Conservation (phyloP, 345 rosid genomes). For the Corymbia maculata region DNA sequence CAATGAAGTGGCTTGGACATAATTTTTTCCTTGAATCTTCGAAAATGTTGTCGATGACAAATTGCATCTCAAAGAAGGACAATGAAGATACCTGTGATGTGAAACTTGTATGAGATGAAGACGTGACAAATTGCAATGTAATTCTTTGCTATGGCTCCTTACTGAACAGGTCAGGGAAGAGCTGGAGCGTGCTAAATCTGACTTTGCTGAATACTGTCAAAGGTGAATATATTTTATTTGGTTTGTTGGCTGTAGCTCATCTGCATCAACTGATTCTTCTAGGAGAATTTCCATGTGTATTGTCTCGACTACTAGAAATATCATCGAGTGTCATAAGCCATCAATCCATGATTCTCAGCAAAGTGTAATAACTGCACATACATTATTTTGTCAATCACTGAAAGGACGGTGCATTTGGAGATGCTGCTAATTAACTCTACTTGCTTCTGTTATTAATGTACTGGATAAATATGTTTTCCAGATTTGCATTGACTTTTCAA, state of each 20-base stretch:
- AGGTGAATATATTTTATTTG: too few species aligned
- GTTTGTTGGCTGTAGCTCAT: too few species aligned
- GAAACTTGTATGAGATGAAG: not conserved
- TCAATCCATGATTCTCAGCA: not conserved
- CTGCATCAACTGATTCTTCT: not conserved
- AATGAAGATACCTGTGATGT: not conserved
- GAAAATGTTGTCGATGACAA: not conserved
- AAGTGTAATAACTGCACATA: not conserved
- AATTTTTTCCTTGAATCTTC: not conserved
- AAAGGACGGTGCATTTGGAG: not conserved
- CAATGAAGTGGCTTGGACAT: not conserved
- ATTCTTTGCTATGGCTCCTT: not conserved
- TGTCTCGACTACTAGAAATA: not conserved
- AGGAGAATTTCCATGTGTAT: not conserved
- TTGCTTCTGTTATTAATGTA: not conserved
- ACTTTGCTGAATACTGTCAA: too few species aligned
- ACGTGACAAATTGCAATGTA: not conserved
- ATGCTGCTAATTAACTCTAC: not conserved
- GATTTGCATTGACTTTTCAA: not conserved
- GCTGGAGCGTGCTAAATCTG: not conserved
- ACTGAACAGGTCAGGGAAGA: not conserved
- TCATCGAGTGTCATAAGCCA: not conserved
- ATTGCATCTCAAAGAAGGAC: not conserved
- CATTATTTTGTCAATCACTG: not conserved
- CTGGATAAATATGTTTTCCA: not conserved